Conservation (phyloP, 164 flowering plant species). For the Magnolia changhungtana region DNA sequence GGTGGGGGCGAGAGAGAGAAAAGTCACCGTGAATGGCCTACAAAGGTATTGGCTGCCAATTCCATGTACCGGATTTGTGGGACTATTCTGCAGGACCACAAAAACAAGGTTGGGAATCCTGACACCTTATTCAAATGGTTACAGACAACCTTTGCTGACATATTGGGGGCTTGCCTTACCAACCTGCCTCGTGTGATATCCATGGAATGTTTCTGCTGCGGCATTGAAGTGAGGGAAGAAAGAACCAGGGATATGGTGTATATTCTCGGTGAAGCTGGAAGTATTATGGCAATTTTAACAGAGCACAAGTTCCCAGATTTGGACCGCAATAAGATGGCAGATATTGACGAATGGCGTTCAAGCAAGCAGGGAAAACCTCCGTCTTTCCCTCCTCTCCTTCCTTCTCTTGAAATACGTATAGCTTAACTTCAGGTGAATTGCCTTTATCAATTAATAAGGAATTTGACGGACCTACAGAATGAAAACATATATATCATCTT, state of each 20-base stretch:
- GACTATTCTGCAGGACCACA: conserved; percentile 29
- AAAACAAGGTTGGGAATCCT: background rate
- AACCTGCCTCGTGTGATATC: conserved; percentile 36
- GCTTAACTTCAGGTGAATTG: no score
- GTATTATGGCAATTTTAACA: conserved; percentile 25
- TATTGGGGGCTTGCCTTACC: conserved; percentile 53
- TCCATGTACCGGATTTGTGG: conserved; percentile 53
- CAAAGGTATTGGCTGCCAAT: conserved; percentile 49
- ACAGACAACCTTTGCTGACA: conserved; percentile 36
- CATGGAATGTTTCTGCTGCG: conserved; percentile 31
- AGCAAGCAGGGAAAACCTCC: no score
- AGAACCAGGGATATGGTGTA: conserved; percentile 30
- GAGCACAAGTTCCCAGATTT: background rate
- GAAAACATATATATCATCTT: no score
- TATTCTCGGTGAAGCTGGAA: conserved; percentile 45
- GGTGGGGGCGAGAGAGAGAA: background rate
- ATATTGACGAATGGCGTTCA: background rate
- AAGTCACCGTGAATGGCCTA: conserved; percentile 29
- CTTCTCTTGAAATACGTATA: no score
- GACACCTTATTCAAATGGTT: conserved; percentile 29
- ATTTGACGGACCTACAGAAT: no score
- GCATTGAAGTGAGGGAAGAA: conserved; percentile 39
- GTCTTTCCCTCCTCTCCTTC: no score
- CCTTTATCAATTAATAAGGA: no score
- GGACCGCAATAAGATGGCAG: background rate